Evolutionary conservation across 768 basidiomycete genomes (phyloP).

Genomic region (Podaxis pistillaris): DNA sequence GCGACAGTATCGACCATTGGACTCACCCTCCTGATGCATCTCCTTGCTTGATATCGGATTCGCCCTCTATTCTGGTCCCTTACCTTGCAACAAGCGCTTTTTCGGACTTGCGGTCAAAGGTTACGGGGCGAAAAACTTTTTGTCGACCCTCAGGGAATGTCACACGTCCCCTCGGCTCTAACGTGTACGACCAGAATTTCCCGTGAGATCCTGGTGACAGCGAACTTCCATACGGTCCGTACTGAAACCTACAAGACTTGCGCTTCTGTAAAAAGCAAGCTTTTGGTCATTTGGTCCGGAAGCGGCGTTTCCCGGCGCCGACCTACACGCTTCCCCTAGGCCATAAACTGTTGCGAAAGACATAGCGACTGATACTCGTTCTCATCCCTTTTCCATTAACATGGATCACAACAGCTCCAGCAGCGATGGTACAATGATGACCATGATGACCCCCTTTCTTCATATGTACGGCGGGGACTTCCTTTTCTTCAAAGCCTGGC

Average conservation of each 20-base stretch:
- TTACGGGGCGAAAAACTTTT: neutral
- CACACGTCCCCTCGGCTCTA: neutral
- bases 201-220: no score
- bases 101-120: neutral
- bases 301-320: neutral
- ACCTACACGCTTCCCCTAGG: neutral
- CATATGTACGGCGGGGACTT: constrained; percentile 67
- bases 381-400: neutral
- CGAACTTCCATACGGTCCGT: no score
- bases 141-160: neutral
- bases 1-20: neutral
- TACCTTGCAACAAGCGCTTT: neutral
- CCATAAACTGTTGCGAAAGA: neutral
- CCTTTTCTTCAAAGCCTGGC: constrained; percentile 67
- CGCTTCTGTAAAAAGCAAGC: no score
- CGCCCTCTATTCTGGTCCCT: neutral
- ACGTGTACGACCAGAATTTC: no score
- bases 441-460: constrained; percentile 62
- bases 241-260: no score
- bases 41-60: neutral
- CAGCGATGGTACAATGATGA: constrained; percentile 15
- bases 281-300: no score
- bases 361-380: neutral
- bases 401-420: constrained; percentile 6
- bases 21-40: neutral